Percentiles rank a stretch among this genome's conserved stretches.
phyloP scores from a whole-genome alignment of 176 grass and related monocot species.

The Musa schizocarpa region DNA sequence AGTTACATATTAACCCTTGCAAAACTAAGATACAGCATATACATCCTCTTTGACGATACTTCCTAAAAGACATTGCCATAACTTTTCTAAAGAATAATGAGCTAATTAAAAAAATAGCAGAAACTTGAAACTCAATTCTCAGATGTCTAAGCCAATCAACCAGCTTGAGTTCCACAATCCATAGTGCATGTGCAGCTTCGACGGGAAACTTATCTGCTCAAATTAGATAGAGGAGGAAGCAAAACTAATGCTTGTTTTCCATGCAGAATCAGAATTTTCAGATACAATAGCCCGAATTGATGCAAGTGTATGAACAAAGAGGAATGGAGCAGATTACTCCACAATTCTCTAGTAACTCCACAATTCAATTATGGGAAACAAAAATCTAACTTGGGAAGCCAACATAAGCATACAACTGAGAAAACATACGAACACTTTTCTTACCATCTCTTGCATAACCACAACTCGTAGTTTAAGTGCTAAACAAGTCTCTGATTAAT shows the following conservation, averaged over 20 bases:
- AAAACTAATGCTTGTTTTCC: not conserved
- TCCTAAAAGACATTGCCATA: too few species aligned
- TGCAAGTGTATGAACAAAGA: not conserved
- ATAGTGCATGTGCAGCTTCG: too few species aligned
- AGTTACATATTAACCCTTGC: too few species aligned
- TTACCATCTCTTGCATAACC: not conserved
- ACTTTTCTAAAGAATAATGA: too few species aligned
- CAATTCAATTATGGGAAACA: not conserved
- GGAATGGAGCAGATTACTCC: not conserved
- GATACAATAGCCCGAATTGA: not conserved
- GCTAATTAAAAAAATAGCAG: too few species aligned
- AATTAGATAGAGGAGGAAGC: not conserved
- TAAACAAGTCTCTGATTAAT: constrained; percentile 10
- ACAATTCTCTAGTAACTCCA: not conserved
- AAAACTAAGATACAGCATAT: too few species aligned
- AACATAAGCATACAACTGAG: constrained; percentile 28
- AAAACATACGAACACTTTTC: constrained; percentile 7
- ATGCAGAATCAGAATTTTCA: not conserved
- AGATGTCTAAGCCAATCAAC: too few species aligned
- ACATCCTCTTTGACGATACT: too few species aligned
- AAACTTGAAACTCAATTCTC: too few species aligned
- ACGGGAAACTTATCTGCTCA: too few species aligned
- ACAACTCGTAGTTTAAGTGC: not conserved
- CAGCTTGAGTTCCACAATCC: too few species aligned
- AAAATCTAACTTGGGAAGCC: constrained; percentile 17